Base-by-base conservation (phyloP, 2,329 filamentous ascomycete genomes). In the Clonostachys rosea region DNA sequence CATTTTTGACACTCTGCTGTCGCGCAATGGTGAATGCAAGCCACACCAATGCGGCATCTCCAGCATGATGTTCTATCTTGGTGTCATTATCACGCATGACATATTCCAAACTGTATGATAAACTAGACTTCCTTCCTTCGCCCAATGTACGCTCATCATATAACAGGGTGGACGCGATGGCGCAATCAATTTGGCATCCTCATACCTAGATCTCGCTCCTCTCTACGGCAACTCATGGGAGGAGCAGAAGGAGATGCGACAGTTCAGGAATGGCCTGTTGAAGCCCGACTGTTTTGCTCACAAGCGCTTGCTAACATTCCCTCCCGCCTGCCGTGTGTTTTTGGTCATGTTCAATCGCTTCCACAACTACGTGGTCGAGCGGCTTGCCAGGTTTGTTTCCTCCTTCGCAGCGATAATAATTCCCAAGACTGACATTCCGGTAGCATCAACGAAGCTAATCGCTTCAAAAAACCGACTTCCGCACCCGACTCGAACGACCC, bases 311-410 rank as follows among this genome's bases (percentile, higher is more conserved):
- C 66, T 85, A 20, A 84, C 81, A 9, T 84, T 88, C 57, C 88
- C 87, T 0, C 84, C 88, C 0, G 86, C 86, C 12, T 85, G 87
- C 5, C 78, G 81, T 47, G 82, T 88, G 5, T 58, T 91, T 5
- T 67, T 91, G 24, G 76, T 91, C 64, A 89, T 91, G 86, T 85
- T 90, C 67, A 86, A 86, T 57, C 79, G 84, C 24, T 95, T 95
- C 67, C 92, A 96, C 67, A 96, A 97, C 66, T 78, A 94, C 53
- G 81, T 91, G 0, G 91, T 88, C 2, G 79, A 83, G 46, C 86
- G 92, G 50, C 71, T 96, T n/a, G 87, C 87, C 0, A 70, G 35
- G 49, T 54, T 39, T 41, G 30, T 8, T 30, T 7, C 2, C n/a
- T 5, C 12, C 39, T 10, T 3, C n/a, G 16, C 39, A n/a, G 36